Conservation (phyloP, 768 basidiomycete genomes). For the Pholiota microspora region DNA sequence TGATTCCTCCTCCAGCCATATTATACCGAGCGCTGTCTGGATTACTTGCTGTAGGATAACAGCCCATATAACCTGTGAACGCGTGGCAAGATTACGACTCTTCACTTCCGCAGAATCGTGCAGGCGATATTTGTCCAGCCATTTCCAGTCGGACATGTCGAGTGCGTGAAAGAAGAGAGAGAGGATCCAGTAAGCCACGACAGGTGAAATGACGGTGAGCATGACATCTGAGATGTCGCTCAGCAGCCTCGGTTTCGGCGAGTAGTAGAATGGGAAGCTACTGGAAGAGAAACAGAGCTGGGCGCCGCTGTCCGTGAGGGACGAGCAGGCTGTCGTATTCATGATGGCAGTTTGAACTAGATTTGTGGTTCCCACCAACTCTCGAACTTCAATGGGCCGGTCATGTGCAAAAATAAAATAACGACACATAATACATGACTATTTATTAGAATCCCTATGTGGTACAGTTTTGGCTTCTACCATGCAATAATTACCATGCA, state of each 20-base stretch:
- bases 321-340: constrained; percentile 37
- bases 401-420: constrained; percentile 9
- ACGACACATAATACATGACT: constrained; percentile 23
- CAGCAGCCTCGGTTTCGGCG: constrained; percentile 43
- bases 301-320: constrained; percentile 28
- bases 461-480: constrained; percentile 30
- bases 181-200: constrained; percentile 81
- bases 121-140: constrained; percentile 81
- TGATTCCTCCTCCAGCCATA: constrained; percentile 58
- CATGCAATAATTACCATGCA: constrained; percentile 29
- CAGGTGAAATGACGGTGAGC: constrained; percentile 70
- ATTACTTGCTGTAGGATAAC: constrained; percentile 85
- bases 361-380: not conserved
- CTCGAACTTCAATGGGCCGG: not conserved
- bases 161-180: constrained; percentile 81
- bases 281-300: constrained; percentile 33
- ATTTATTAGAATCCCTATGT: constrained; percentile 24
- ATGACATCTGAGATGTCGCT: constrained; percentile 64
- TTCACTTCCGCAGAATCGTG: constrained; percentile 84
- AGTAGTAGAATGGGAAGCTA: constrained; percentile 56
- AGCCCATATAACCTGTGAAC: constrained; percentile 67
- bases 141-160: constrained; percentile 74
- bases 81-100: constrained; percentile 71
- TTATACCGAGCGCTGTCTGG: constrained; percentile 74
- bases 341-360: constrained; percentile 17